A percentile compares a stretch with the other conserved stretches of the same genome.
Conservation (phyloP, 805 yeast genomes). For the Clavispora carvajalis region DNA sequence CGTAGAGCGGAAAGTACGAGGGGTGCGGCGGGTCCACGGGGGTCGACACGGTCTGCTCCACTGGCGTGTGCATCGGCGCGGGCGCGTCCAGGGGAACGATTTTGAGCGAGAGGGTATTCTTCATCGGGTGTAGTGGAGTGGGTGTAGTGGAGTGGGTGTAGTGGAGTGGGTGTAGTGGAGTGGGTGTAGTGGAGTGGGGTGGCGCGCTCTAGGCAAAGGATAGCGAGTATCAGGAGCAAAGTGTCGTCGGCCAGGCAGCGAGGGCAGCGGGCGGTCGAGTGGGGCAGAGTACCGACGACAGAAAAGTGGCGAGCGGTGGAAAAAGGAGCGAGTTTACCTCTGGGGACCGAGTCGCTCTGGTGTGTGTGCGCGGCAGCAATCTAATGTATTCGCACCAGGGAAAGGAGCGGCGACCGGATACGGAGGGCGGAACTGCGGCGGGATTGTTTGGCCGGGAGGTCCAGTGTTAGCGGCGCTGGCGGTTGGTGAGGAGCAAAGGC, state of each 20-base stretch:
- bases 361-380: too few species aligned
- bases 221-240: too few species aligned
- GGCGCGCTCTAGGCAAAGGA: too few species aligned
- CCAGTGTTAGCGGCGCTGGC: neutral
- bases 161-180: neutral
- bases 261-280: too few species aligned
- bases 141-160: neutral
- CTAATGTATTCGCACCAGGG: too few species aligned
- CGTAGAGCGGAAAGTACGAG: constrained; percentile 19
- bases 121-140: constrained; percentile 14
- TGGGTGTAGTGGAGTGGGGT: too few species aligned
- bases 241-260: too few species aligned
- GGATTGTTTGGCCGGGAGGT: too few species aligned
- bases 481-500: neutral
- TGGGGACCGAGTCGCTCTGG: neutral
- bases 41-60: constrained; percentile 38
- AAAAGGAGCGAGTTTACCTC: neutral
- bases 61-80: constrained; percentile 25
- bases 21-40: constrained; percentile 29
- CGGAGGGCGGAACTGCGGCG: too few species aligned
- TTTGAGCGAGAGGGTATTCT: constrained; percentile 31
- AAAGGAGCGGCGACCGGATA: too few species aligned
- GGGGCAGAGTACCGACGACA: too few species aligned
- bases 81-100: constrained; percentile 7
- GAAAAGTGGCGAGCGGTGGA: neutral